Base-by-base conservation (phyloP, 148 eudicot species). In the Silene uniflora region DNA sequence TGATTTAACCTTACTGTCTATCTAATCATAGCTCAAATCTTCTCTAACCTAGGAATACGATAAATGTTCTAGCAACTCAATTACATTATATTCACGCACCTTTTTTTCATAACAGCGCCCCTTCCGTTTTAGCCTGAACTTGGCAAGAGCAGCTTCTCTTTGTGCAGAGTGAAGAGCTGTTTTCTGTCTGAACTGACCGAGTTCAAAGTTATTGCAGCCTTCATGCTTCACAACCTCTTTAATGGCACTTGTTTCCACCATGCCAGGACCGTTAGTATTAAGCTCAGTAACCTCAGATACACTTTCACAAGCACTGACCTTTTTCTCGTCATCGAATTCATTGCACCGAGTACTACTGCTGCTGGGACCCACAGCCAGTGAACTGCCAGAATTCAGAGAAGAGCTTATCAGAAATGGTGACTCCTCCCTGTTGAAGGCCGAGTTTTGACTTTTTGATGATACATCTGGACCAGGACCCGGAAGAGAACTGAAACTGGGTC, bases 81-180 rank as follows among this genome's bases (percentile, higher is more conserved):
- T 52, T 11, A 13, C 32, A 24, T 10, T 25, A 56, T 72, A 23
- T 19, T 58, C 49, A 39, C 81, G 10, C 66, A 86, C 89, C 89
- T 84, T 86, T 76, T 86, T 86, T 25, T 82, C 87, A 73, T 54
- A 86, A 77, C 87, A 82, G 44, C 89, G 84, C 18, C 78, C 87
- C 75, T 86, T 84, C 5, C 89, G 78, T 72, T 86, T 86, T 42
- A 79, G 74, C 22, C 84, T 65, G 77, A 80, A 86, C 83, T 86
- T 86, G 7, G 84, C 81, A 14, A 84, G 81, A 71, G 89, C 89
- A 19, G 87, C 89, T 78, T 77, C 84, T 71, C 89, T 77, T 78
- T 84, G 80, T 1, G 87, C 74, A 67, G 76, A 74, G 78, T 80
- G 80, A 80, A 65, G 69, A 71, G 74, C 73, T 72, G 49, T 76